Evolutionary conservation across 2,329 filamentous ascomycete genomes (phyloP).

Genomic region (Sporothrix phasma): DNA sequence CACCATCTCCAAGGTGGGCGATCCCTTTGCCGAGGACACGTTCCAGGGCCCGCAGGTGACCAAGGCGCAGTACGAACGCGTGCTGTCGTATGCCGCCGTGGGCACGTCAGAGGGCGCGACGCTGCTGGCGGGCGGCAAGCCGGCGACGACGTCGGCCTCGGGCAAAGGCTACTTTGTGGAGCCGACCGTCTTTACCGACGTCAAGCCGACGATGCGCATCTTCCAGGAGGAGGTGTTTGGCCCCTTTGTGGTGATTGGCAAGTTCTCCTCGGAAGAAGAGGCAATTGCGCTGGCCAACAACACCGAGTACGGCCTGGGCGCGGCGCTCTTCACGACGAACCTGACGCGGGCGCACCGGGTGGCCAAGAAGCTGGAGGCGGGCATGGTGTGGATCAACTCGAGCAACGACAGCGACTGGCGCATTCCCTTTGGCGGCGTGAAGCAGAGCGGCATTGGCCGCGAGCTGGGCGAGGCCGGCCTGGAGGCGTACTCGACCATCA

Average conservation of each 20-base stretch:
- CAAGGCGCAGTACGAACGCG: slow-evolving; percentile 50
- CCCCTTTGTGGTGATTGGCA: slow-evolving; percentile 44
- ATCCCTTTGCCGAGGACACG: slow-evolving; percentile 48
- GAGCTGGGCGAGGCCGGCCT: slow-evolving; percentile 30
- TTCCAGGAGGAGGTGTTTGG: slow-evolving; percentile 49
- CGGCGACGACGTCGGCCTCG: not conserved
- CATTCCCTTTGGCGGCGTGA: slow-evolving; percentile 37
- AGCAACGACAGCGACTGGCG: slow-evolving; percentile 40
- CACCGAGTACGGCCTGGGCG: slow-evolving; percentile 45
- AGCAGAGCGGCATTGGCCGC: slow-evolving; percentile 30
- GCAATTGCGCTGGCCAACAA: slow-evolving; percentile 41
- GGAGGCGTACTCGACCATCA: slow-evolving; percentile 29
- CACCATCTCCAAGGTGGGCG: slow-evolving; percentile 41
- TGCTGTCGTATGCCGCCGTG: slow-evolving; percentile 50
- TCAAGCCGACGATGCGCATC: slow-evolving; percentile 22
- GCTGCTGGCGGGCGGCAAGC: slow-evolving; percentile 43
- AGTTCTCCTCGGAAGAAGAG: slow-evolving; percentile 42
- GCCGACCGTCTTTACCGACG: slow-evolving; percentile 19
- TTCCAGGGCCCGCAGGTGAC: slow-evolving; percentile 49
- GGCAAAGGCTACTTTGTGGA: slow-evolving; percentile 19
- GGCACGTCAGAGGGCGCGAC: slow-evolving; percentile 49
- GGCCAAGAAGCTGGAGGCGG: slow-evolving; percentile 38
- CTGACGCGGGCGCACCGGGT: slow-evolving; percentile 33
- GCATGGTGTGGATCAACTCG: slow-evolving; percentile 41
- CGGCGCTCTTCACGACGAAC: slow-evolving; percentile 46